A percentile compares a stretch with the other conserved stretches of the same genome.
Conservation (phyloP, 2,329 filamentous ascomycete species). For the Aspergillus sojae region DNA sequence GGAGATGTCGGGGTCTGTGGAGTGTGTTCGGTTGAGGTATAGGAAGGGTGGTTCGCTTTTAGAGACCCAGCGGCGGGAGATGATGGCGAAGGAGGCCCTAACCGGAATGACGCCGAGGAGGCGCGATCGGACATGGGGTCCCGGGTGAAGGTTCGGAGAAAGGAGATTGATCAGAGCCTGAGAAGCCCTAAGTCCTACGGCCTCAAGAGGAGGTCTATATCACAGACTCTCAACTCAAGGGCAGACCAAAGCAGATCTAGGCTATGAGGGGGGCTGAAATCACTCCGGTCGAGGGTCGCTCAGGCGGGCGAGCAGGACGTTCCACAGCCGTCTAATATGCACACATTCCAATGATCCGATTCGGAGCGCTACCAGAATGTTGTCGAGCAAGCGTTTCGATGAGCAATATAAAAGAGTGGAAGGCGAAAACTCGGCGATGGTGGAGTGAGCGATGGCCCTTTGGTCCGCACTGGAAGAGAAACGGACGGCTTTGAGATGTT, state of each 20-base stretch:
- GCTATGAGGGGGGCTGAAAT: constrained; percentile 19
- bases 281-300: constrained; percentile 36
- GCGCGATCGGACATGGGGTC: constrained; percentile 44
- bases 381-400: constrained; percentile 18
- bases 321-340: constrained; percentile 35
- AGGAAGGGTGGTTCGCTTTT: constrained; percentile 37
- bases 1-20: constrained; percentile 46
- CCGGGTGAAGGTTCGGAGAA: constrained; percentile 15
- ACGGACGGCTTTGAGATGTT: constrained; percentile 24
- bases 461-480: constrained; percentile 27
- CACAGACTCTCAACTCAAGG: constrained; percentile 11
- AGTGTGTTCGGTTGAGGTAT: constrained; percentile 34
- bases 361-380: constrained; percentile 17
- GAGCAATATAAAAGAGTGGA: constrained; percentile 16
- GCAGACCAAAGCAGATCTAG: constrained; percentile 16
- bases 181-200: constrained; percentile 15
- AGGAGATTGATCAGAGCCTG: constrained; percentile 20
- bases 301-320: constrained; percentile 37
- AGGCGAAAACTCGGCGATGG: constrained; percentile 18
- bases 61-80: constrained; percentile 44
- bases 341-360: constrained; percentile 35
- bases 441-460: constrained; percentile 26
- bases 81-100: constrained; percentile 46
- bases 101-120: constrained; percentile 36
- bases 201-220: constrained; percentile 13